A percentile compares a stretch with the other conserved stretches of the same genome.
Conservation (phyloP, 306 rosid genomes). For the Herpetospermum pedunculosum region DNA sequence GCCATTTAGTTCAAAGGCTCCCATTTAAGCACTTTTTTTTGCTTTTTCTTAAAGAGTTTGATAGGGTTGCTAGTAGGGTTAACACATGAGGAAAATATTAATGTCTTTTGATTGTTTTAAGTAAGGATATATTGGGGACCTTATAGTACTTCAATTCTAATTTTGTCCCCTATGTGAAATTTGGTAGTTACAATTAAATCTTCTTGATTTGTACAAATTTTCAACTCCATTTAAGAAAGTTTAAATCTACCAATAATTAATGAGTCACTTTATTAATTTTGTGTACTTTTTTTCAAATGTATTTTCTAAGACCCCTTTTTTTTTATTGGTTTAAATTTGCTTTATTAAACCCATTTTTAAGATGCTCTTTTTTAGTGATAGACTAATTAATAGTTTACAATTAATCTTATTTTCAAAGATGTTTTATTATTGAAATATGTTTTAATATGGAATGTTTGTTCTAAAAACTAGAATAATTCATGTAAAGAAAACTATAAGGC, state of each 20-base stretch:
- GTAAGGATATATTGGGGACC: constrained; percentile 2
- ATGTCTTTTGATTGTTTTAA: background rate
- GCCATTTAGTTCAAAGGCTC: background rate
- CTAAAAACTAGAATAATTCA: background rate
- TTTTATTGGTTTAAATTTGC: background rate
- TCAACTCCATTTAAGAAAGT: background rate
- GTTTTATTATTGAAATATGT: background rate
- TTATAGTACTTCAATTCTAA: constrained; percentile 3
- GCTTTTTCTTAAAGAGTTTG: background rate
- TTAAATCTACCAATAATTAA: background rate
- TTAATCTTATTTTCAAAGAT: too few species aligned
- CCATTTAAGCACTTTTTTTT: background rate
- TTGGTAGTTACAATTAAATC: background rate
- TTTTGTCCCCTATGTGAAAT: background rate
- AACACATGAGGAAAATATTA: constrained; percentile 1
- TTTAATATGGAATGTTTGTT: background rate
- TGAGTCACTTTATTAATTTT: background rate
- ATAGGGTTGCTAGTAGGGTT: background rate
- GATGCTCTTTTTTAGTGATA: background rate
- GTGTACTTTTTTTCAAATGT: background rate
- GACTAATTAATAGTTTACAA: background rate
- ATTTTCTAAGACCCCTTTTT: background rate
- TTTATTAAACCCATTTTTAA: background rate
- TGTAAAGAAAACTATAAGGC: too few species aligned
- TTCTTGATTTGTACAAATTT: background rate